Evolutionary conservation across 2,329 filamentous ascomycete species (phyloP), one percentile per base, ranked within the genome.

Genomic region (Cordyceps militaris): DNA sequence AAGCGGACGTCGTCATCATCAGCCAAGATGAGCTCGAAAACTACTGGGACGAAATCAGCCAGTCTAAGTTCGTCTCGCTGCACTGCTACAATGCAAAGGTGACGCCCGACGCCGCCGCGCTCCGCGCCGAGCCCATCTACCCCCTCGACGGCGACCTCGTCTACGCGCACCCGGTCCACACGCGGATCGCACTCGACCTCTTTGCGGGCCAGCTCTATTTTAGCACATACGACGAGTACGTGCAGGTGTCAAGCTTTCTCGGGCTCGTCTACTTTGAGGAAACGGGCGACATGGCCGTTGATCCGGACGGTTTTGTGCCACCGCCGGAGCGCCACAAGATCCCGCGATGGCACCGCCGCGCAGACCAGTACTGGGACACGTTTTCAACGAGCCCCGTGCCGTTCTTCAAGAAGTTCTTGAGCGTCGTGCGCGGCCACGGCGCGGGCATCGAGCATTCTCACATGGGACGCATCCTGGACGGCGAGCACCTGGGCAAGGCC

Each of bases 181-280:
- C 2, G 4, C 24, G 53, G 0, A 69, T 74, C 0, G 74, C 82
- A 57, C 74, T 90, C 0, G 86, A 87, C 44, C 69, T 90, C 0
- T 89, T 91, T 56, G 74, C 87, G 0, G 87, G 87, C 0, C 84
- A 87, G 56, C 73, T 89, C 0, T 90, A 89, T 62, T 72, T 89
- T 10, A 67, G 66, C 0, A 76, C 73, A 0, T 80, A 75, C 44
- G 59, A 70, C 0, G 79, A 88, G 55, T 91, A 89, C 60, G 61
- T 66, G 0, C 66, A 71, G 1, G 65, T 79, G 0, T 86, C 83
- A 59, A 65, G 71, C 1, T 77, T 76, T 42, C 69, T 88, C 0
- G 79, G 83, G 0, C 64, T 87, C 0, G 67, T 73, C 0, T 73
- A 67, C 40, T 58, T 58, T 19, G 4, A 14, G 16, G 59, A 50